phyloP scores from a whole-genome alignment of 805 yeast genomes.

The Lachancea lanzarotensis region DNA sequence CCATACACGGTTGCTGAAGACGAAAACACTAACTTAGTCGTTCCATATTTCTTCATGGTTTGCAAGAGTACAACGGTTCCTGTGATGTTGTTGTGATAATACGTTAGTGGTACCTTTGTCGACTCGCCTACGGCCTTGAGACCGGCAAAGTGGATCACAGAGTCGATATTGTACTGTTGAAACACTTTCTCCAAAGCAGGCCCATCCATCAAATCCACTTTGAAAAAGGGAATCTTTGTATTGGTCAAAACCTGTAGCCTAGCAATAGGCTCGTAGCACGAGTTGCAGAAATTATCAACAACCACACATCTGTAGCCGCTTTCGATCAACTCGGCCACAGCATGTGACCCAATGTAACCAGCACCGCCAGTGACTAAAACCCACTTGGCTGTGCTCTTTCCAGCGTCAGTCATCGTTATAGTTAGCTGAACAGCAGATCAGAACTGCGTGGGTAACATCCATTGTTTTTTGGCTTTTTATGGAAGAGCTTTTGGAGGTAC shows the following conservation, averaged over 20 bases:
- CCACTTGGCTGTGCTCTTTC: too few relatives aligned
- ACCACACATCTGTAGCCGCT: conserved; percentile 65
- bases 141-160: conserved; percentile 77
- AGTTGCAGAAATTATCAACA: conserved; percentile 62
- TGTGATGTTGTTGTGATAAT: conserved; percentile 60
- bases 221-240: conserved; percentile 45
- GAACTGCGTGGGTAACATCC: too few relatives aligned
- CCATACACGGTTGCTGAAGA: conserved; percentile 84
- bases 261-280: conserved; percentile 58
- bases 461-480: too few relatives aligned
- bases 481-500: too few relatives aligned
- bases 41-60: conserved; percentile 42
- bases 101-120: conserved; percentile 55
- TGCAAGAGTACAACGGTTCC: conserved; percentile 58
- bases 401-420: too few relatives aligned
- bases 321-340: conserved; percentile 55
- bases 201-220: conserved; percentile 53
- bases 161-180: conserved; percentile 40
- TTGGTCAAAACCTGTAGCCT: conserved; percentile 50
- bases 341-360: conserved; percentile 81
- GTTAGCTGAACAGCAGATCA: too few relatives aligned
- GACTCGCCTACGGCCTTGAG: conserved; percentile 81
- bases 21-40: conserved; percentile 57
- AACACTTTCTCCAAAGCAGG: conserved; percentile 44
- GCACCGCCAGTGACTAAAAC: conserved; percentile 81